Conservation (phyloP, 208 protist species). For the Spongospora subterranea region DNA sequence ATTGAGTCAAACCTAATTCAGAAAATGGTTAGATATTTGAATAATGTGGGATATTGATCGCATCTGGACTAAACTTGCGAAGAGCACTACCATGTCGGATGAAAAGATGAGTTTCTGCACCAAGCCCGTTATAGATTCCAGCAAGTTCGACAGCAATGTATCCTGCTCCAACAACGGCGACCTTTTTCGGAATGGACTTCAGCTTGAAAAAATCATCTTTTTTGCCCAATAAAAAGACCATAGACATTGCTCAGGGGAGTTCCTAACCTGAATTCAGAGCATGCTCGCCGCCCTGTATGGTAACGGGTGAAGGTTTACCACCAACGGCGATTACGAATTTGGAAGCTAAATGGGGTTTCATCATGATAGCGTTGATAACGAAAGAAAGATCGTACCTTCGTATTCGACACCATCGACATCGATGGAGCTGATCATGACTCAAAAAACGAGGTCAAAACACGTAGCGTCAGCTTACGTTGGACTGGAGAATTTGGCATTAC, state of each 20-base stretch:
- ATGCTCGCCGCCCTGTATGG: slow-evolving; percentile 65
- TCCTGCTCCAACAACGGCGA: slow-evolving; percentile 71
- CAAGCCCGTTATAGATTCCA: slow-evolving; percentile 72
- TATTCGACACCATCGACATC: slow-evolving; percentile 45
- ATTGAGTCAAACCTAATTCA: slow-evolving; percentile 73
- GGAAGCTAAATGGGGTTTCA: not conserved
- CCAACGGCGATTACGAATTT: slow-evolving; percentile 73
- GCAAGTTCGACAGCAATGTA: slow-evolving; percentile 83
- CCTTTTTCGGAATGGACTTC: slow-evolving; percentile 57
- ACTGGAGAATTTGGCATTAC: slow-evolving; percentile 69
- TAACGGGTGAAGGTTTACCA: slow-evolving; percentile 55
- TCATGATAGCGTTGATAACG: not conserved
- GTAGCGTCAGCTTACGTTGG: not conserved
- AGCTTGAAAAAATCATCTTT: slow-evolving; percentile 47
- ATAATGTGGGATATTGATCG: too few species aligned
- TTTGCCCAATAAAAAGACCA: too few species aligned
- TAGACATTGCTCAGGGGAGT: too few species aligned
- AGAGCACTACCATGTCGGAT: slow-evolving; percentile 71
- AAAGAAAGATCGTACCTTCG: not conserved
- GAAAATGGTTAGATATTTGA: too few species aligned
- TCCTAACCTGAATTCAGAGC: slow-evolving; percentile 71
- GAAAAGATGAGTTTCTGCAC: slow-evolving; percentile 66
- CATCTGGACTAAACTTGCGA: slow-evolving; percentile 62
- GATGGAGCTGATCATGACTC: not conserved
- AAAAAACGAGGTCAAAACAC: not conserved